Evolutionary conservation across 495 filamentous ascomycete species (phyloP).

Genomic region (Jackrogersella multiformis): DNA sequence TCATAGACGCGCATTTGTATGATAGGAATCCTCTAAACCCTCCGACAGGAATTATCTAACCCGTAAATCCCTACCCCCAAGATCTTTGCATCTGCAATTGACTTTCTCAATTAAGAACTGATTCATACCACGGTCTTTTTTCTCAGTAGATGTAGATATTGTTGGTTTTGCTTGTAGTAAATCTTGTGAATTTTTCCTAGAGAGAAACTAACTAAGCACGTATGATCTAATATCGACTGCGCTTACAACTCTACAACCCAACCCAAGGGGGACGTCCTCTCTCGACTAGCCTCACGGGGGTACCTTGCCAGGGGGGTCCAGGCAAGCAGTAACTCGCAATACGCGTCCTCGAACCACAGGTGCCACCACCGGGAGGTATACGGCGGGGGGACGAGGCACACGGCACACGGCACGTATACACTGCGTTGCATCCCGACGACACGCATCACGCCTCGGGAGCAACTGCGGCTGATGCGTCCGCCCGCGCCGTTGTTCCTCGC

Average conservation of each 20-base stretch:
- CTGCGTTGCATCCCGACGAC: background rate
- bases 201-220: no score
- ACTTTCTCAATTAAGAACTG: slow-evolving; percentile 31
- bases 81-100: slow-evolving; percentile 40
- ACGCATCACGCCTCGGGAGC: slow-evolving; percentile 16
- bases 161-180: background rate
- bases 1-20: slow-evolving; percentile 35
- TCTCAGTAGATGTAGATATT: slow-evolving; percentile 1
- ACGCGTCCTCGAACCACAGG: slow-evolving; percentile 21
- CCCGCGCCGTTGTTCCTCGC: background rate
- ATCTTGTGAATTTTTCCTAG: background rate
- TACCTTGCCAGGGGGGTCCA: background rate
- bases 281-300: background rate
- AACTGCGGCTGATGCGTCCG: slow-evolving; percentile 9
- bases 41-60: slow-evolving; percentile 16
- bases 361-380: background rate
- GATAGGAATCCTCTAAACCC: slow-evolving; percentile 27
- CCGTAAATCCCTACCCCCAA: slow-evolving; percentile 33
- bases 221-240: background rate
- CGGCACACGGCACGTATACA: background rate
- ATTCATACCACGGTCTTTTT: slow-evolving; percentile 5
- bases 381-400: background rate
- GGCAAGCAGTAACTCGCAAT: background rate
- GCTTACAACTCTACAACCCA: background rate
- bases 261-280: no score